Base-by-base conservation (phyloP, 345 rosid genomes). In the Iberis pinnata region DNA sequence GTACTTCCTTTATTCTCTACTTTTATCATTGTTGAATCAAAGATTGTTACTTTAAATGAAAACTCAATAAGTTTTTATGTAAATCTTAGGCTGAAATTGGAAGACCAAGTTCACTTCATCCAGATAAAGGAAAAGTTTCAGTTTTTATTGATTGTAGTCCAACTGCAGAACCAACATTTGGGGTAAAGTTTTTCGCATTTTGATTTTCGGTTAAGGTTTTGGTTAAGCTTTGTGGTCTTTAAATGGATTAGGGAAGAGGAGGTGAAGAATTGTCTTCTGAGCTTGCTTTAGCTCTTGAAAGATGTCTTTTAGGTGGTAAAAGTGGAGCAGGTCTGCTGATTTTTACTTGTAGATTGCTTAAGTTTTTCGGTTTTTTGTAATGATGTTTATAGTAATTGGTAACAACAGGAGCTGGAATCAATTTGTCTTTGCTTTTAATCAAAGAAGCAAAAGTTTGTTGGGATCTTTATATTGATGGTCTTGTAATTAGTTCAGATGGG, bases 211-310 rank as follows among this genome's bases (percentile, higher is more conserved):
- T 57, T 43, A 29, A 22, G 58, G 17, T 17, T 57, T 42, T 42
- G 9, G 13, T 7, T 39, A 24, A 59, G 18, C 57, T 22, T 18
- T 32, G 17, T 25, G 29, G 42, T 40, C 2, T 25, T 49, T n/a
- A n/a, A n/a, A n/a, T n/a, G n/a, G n/a, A n/a, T 38, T 71, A 88
- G 98, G 97, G 95, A 35, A 83, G 94, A 75, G 97, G 95, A 8
- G 97, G 88, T 24, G 97, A 88, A 72, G 98, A 78, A 56, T 53
- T 88, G 65, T 88, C 95, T 41, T 39, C 80, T 51, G 97, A 88
- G 70, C 97, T 88, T 63, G 80, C 86, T 4, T 51, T 71, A 27
- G 75, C 87, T 56, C 88, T 88, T 68, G 82, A 77, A 59, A 64
- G 26, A 56, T 88, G 94, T 72, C 87, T 92, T 42, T 71, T 88